Base-by-base conservation (phyloP, 306 rosid species). In the Sphenostylis stenocarpa region DNA sequence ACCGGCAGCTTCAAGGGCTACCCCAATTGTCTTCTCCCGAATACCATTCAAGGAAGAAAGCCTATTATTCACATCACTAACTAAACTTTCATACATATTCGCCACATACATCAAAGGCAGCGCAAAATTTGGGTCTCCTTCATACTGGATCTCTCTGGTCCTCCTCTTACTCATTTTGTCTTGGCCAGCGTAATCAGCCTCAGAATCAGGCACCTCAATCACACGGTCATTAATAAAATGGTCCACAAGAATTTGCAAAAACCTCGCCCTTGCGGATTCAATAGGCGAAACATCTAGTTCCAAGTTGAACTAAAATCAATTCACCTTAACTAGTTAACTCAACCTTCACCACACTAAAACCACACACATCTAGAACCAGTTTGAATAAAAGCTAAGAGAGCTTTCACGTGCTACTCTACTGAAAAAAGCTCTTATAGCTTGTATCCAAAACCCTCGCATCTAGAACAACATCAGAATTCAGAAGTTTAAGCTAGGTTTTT, bases 1-100 rank as follows among this genome's bases (percentile, higher is more conserved):
- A 80, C 98, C 98, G 66, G 98, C 86, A 49, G 97, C 98, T 87
- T 95, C 98, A 72, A 95, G 98, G 52, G 98, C 97, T 64, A 95
- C 98, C 57, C 95, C 97, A 78, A 95, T 90, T 1, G 96, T 89
- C 85, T 95, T 95, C 72, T 92, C 98, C 15, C 98, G 93, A 75
- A 89, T 82, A 57, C 97, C 97, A 80, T 82, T 87, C 91, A 89
- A 66, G 73, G 96, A 90, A 82, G 90, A 80, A 82, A 95, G 97
- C 88, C 96, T 91, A 52, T 72, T 85, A 81, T 95, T 92, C 57
- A 85, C 93, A 31, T 95, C 96, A 74, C 70, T 72, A 63, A 95
- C 97, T 66, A 95, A 85, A 72, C 82, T 84, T 64, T 95, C 95
- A 21, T 95, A 95, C 93, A 95, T 76, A 83, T 95, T 95, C n/a